phyloP scores from a whole-genome alignment of 768 basidiomycete genomes.

The Coprinellus aureogranulatus region DNA sequence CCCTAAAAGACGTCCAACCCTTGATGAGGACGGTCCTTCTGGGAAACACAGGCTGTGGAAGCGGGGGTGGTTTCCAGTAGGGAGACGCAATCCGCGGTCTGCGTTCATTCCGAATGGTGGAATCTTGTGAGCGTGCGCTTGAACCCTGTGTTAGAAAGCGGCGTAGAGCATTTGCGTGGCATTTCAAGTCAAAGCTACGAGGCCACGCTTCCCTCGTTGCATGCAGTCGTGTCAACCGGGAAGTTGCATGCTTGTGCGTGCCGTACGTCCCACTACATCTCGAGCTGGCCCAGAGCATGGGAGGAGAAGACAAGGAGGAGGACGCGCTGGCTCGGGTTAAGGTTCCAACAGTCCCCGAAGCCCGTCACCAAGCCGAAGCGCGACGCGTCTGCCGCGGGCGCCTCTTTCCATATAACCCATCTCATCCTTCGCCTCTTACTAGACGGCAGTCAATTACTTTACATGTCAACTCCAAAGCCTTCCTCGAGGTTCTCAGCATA shows the following conservation, averaged over 20 bases:
- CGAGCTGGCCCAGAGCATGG: not conserved
- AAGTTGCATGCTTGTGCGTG: not conserved
- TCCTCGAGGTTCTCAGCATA: conserved; percentile 43
- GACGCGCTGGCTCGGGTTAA: not conserved
- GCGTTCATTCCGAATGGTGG: too few species aligned
- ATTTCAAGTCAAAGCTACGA: not conserved
- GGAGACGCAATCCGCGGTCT: too few species aligned
- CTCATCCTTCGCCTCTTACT: not conserved
- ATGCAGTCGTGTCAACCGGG: not conserved
- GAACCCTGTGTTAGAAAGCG: not conserved
- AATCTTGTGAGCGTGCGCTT: not conserved
- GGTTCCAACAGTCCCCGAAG: not conserved
- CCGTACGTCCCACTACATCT: not conserved
- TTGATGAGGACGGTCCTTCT: conserved; percentile 33
- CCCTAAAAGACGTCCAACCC: conserved; percentile 37
- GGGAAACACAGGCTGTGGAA: not conserved
- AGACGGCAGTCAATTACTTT: too few species aligned
- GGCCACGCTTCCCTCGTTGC: not conserved
- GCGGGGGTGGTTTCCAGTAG: conserved; percentile 5
- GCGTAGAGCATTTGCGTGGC: not conserved
- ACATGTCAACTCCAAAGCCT: conserved; percentile 17
- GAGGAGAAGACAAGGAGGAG: not conserved
- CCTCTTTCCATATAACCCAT: too few species aligned
- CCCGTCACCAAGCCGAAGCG: too few species aligned
- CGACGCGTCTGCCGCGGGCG: too few species aligned